Conservation (phyloP, 306 rosid species). For the Medicago truncatula region DNA sequence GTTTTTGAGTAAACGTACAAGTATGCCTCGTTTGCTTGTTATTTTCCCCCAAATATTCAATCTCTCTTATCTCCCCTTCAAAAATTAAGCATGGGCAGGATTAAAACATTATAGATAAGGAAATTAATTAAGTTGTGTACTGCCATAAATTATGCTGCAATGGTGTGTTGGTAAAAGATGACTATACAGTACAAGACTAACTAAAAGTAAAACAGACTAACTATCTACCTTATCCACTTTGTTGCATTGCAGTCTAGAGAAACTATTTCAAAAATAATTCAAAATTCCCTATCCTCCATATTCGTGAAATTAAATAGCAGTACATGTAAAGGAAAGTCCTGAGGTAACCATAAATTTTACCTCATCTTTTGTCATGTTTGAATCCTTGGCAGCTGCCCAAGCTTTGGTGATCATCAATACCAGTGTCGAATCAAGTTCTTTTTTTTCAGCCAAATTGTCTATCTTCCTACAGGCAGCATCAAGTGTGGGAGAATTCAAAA, state of each 20-base stretch:
- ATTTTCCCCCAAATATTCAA: slow-evolving; percentile 4
- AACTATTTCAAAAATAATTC: slow-evolving; percentile 19
- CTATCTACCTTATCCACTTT: neutral
- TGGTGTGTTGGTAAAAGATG: no score
- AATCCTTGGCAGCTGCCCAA: slow-evolving; percentile 94
- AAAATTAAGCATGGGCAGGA: neutral
- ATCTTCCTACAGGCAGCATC: slow-evolving; percentile 96
- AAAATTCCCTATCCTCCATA: slow-evolving; percentile 19
- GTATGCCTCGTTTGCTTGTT: slow-evolving; percentile 22
- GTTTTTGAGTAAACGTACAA: neutral
- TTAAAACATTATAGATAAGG: no score
- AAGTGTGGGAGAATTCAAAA: slow-evolving; percentile 78
- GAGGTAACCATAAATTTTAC: slow-evolving; percentile 49
- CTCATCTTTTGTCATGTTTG: slow-evolving; percentile 86
- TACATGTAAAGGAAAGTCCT: slow-evolving; percentile 27
- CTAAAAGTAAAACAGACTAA: no score
- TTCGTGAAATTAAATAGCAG: slow-evolving; percentile 6
- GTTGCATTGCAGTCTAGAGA: slow-evolving; percentile 19
- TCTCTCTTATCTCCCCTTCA: neutral
- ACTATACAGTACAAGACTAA: no score
- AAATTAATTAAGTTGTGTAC: neutral
- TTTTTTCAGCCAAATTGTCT: slow-evolving; percentile 87
- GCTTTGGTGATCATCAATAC: slow-evolving; percentile 98
- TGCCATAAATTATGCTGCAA: neutral
- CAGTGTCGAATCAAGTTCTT: slow-evolving; percentile 83